phyloP scores from a whole-genome alignment of 768 basidiomycete genomes.

The Mycena chlorophos region DNA sequence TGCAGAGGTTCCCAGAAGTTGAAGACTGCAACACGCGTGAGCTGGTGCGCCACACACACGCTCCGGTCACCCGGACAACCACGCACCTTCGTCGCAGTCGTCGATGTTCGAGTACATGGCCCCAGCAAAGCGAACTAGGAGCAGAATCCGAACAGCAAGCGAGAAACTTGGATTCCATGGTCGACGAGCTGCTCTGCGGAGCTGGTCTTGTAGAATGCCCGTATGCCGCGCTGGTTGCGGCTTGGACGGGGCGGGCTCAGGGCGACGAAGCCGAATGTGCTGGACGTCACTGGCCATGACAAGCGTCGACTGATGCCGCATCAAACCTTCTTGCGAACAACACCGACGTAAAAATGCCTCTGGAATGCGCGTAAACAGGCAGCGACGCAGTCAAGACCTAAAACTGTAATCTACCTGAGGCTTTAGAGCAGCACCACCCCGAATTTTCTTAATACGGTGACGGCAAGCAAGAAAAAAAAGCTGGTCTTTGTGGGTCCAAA shows the following conservation, averaged over 20 bases:
- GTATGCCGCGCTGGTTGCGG: conserved; percentile 49
- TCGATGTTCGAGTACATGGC: conserved; percentile 96
- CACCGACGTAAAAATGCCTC: neutral
- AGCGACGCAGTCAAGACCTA: neutral
- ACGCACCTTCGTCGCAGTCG: conserved; percentile 98
- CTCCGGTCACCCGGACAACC: neutral
- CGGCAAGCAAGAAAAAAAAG: neutral
- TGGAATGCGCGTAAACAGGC: neutral
- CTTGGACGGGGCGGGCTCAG: conserved; percentile 30
- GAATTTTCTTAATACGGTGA: neutral
- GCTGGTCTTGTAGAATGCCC: conserved; percentile 78
- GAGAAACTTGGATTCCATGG: conserved; percentile 89
- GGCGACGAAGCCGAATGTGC: conserved; percentile 47
- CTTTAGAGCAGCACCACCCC: neutral
- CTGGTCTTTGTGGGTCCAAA: too few species aligned
- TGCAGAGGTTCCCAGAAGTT: conserved; percentile 99
- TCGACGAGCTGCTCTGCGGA: conserved; percentile 68
- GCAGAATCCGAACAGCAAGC: conserved; percentile 77
- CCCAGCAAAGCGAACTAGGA: conserved; percentile 75
- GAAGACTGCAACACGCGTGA: conserved; percentile 62
- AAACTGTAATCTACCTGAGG: neutral
- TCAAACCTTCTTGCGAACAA: neutral
- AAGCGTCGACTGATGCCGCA: conserved; percentile 10
- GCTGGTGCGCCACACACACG: conserved; percentile 3
- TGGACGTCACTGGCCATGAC: conserved; percentile 17